Conservation (phyloP, 192 early-diverging fungal species). For the Ambispora gerdemannii region DNA sequence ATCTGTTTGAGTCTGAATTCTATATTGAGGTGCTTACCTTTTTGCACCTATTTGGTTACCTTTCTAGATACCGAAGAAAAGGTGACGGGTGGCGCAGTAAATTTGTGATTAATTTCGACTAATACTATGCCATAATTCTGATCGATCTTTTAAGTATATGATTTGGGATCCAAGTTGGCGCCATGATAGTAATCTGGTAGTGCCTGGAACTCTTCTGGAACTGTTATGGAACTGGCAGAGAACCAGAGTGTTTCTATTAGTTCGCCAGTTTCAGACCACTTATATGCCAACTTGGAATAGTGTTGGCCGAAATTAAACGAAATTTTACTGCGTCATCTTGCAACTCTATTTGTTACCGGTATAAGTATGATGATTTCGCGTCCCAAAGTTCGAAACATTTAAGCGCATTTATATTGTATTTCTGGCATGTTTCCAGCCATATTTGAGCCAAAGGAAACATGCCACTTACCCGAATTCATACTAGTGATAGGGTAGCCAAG, state of each 20-base stretch:
- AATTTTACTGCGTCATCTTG: no score
- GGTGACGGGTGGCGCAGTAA: no score
- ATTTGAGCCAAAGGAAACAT: neutral
- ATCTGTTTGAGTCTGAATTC: neutral
- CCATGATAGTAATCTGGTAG: neutral
- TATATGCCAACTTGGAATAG: neutral
- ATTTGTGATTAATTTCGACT: no score
- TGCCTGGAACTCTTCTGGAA: no score
- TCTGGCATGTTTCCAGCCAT: neutral
- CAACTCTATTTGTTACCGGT: no score
- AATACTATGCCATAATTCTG: no score
- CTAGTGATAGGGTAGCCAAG: neutral
- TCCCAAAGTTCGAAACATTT: neutral
- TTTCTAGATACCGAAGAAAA: no score
- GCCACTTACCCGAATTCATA: no score
- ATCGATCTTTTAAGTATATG: no score
- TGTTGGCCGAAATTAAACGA: no score
- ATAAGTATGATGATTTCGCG: neutral
- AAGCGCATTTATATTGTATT: neutral
- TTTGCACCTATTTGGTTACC: conserved; percentile 3
- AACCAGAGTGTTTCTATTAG: neutral
- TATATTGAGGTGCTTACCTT: conserved; percentile 4
- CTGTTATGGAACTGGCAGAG: neutral
- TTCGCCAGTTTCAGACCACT: no score
- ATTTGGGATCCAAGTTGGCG: neutral